These are phyloP conservation scores for Fagopyrum tataricum DNA, from an alignment of 148 eudicot genomes.

Conservation along the genomic window DNA sequence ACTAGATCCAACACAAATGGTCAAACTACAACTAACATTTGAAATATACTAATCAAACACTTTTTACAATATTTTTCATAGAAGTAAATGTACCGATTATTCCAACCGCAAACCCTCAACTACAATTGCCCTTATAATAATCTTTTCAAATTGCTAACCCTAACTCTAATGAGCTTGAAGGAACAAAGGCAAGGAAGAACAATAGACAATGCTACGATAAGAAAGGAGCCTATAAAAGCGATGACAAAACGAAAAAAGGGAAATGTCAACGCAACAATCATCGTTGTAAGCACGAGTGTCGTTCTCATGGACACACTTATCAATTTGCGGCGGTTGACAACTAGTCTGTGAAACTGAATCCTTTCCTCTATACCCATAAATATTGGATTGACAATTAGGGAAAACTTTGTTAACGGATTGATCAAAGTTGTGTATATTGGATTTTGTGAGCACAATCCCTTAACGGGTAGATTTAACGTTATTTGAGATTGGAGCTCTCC, in stretches of 20 bases:
- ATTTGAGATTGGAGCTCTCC: constrained; percentile 35
- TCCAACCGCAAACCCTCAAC: neutral
- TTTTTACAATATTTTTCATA: neutral
- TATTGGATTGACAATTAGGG: constrained; percentile 40
- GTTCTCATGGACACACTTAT: constrained; percentile 22
- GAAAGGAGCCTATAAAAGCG: constrained; percentile 54
- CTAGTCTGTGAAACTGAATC: neutral
- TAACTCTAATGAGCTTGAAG: constrained; percentile 35
- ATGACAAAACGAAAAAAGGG: constrained; percentile 66
- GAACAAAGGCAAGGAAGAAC: constrained; percentile 60
- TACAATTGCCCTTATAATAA: neutral
- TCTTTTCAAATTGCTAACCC: constrained; percentile 10
- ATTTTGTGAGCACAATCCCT: constrained; percentile 32
- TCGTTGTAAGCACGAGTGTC: constrained; percentile 31
- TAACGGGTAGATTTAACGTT: constrained; percentile 47
- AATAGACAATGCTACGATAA: constrained; percentile 38
- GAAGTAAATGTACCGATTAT: constrained; percentile 6
- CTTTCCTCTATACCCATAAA: constrained; percentile 26
- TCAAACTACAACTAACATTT: no score
- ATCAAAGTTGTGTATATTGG: constrained; percentile 48
- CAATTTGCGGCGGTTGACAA: no score
- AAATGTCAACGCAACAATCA: constrained; percentile 31
- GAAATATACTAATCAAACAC: no score
- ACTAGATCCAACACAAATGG: no score
- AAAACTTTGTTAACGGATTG: constrained; percentile 38